Evolutionary conservation across 1,284 basidiomycete genomes (phyloP).

Genomic region (Meripilus lineatus): DNA sequence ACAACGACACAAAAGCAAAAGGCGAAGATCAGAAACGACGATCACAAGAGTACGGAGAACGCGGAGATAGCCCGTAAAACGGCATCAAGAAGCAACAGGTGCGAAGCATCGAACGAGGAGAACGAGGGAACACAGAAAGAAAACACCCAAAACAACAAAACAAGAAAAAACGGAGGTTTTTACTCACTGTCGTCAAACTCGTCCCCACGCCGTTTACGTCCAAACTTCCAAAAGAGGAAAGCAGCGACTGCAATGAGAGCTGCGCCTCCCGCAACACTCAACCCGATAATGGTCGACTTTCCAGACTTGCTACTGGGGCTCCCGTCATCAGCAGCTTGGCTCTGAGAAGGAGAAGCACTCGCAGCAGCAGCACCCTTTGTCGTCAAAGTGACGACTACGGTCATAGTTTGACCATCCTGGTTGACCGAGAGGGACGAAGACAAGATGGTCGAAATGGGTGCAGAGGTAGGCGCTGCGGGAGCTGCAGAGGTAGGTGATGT

Average conservation of each 20-base stretch:
- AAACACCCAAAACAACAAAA: conserved; percentile 7
- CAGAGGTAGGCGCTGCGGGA: conserved; percentile 11
- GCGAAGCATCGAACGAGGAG: neutral
- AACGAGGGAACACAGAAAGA: neutral
- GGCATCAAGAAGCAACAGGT: neutral
- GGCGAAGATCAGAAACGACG: no score
- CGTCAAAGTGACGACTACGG: conserved; percentile 17
- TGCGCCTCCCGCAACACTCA: conserved; percentile 74
- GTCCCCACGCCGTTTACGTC: conserved; percentile 59
- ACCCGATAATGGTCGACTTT: conserved; percentile 69
- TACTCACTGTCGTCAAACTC: conserved; percentile 75
- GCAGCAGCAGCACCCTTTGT: no score
- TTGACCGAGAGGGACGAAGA: conserved; percentile 17
- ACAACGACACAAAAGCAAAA: no score
- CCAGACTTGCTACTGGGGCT: conserved; percentile 28
- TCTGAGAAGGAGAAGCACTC: conserved; percentile 9
- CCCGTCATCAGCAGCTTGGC: conserved; percentile 10
- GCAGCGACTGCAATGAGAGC: conserved; percentile 61
- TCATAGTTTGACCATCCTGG: conserved; percentile 18
- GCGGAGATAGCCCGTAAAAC: no score
- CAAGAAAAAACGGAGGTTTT: no score
- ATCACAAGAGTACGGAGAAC: no score
- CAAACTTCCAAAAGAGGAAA: conserved; percentile 81
- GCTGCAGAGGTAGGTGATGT: conserved; percentile 12
- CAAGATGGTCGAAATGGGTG: conserved; percentile 2